These are phyloP conservation scores for Yamagishiella unicocca DNA, from an alignment of 139 green algal genomes.

Conservation along the genomic window DNA sequence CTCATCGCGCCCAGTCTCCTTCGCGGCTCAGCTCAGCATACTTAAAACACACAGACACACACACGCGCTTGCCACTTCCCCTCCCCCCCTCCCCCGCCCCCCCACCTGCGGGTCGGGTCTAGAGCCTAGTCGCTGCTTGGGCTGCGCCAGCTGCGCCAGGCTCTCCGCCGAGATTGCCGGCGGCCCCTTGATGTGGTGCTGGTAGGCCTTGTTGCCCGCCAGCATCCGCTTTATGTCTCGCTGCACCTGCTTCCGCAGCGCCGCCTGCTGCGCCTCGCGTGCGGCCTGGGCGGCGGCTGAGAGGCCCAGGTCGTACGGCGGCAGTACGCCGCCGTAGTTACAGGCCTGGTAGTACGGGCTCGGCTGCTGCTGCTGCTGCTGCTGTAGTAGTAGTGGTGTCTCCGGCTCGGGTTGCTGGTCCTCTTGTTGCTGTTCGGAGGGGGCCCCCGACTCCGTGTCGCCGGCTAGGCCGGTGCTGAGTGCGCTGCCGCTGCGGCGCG, in stretches of 20 bases:
- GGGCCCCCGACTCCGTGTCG: too few species aligned
- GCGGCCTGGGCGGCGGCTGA: conserved; percentile 1
- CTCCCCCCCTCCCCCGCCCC: neutral
- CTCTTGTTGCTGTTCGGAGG: too few species aligned
- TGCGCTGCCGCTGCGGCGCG: too few species aligned
- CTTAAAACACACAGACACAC: too few species aligned
- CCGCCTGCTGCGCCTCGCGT: conserved; percentile 18
- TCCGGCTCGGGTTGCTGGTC: neutral
- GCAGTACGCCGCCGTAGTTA: neutral
- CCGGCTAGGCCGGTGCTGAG: too few species aligned
- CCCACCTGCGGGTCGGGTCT: neutral
- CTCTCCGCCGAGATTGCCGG: neutral
- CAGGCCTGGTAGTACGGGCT: neutral
- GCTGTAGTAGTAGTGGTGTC: neutral
- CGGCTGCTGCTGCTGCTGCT: neutral
- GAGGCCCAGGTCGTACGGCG: neutral
- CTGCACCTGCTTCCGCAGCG: conserved; percentile 31
- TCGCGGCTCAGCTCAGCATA: too few species aligned
- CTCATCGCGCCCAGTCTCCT: too few species aligned
- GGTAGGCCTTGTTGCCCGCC: conserved; percentile 8
- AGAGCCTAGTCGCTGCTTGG: neutral
- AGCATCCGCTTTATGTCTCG: conserved; percentile 20
- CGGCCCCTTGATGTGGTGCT: neutral
- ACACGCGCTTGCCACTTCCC: too few species aligned
- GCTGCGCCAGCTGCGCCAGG: neutral